These are phyloP conservation scores for Ceratobasidium sp. DNA, from an alignment of 1,284 basidiomycete genomes.

Conservation along the genomic window DNA sequence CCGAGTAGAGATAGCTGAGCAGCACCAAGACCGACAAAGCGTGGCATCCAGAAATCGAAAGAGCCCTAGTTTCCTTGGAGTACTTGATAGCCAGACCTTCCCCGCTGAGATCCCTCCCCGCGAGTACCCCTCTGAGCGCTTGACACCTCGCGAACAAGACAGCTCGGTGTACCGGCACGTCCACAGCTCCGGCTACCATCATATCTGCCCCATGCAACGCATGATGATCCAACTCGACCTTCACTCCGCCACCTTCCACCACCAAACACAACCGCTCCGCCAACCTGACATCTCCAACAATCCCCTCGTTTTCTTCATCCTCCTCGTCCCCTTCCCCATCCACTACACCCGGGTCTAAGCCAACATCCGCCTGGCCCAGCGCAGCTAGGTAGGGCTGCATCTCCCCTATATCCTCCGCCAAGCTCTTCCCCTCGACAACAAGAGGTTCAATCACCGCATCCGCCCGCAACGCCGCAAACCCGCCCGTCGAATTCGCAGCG, in stretches of 20 bases:
- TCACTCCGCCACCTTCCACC: constrained; percentile 45
- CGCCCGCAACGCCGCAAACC: constrained; percentile 86
- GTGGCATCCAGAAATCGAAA: constrained; percentile 67
- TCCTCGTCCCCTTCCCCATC: constrained; percentile 56
- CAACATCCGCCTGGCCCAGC: not conserved
- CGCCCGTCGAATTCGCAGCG: constrained; percentile 88
- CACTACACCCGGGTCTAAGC: constrained; percentile 39
- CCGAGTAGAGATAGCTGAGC: constrained; percentile 89
- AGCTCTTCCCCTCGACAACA: constrained; percentile 66
- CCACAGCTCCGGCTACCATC: constrained; percentile 60
- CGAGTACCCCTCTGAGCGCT: constrained; percentile 64
- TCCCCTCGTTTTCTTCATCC: constrained; percentile 56
- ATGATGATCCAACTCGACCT: constrained; percentile 41
- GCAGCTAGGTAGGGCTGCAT: constrained; percentile 55
- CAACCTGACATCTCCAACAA: constrained; percentile 56
- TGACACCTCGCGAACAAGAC: constrained; percentile 74
- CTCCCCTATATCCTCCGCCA: constrained; percentile 76
- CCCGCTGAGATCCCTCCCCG: constrained; percentile 56
- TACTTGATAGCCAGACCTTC: constrained; percentile 46
- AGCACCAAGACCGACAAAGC: constrained; percentile 81
- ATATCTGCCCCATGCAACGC: constrained; percentile 72
- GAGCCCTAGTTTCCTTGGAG: constrained; percentile 51
- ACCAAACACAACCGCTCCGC: constrained; percentile 56
- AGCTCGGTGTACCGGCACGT: constrained; percentile 75
- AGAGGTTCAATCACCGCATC: constrained; percentile 74